These are phyloP conservation scores for Fraxinus pennsylvanica DNA, from an alignment of 257 asterid genomes.

Conservation along the genomic window DNA sequence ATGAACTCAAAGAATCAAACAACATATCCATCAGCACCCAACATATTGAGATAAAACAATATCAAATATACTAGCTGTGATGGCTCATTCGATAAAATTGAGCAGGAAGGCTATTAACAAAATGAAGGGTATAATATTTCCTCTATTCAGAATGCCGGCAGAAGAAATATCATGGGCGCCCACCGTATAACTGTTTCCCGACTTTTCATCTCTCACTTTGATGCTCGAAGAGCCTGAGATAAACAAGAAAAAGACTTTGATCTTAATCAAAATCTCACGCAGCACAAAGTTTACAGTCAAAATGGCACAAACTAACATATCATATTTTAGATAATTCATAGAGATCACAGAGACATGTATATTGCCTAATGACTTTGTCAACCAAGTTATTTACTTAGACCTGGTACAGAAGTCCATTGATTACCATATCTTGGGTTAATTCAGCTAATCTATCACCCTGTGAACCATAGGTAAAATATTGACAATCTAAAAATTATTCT, in stretches of 20 bases:
- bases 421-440: too few relatives aligned
- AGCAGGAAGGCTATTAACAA: conserved; percentile 36
- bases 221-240: conserved; percentile 67
- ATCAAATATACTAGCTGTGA: conserved; percentile 23
- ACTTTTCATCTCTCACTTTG: conserved; percentile 58
- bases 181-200: conserved; percentile 53
- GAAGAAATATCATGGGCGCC: conserved; percentile 61
- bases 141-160: conserved; percentile 34
- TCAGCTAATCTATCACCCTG: too few relatives aligned
- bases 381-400: too few relatives aligned
- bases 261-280: background rate
- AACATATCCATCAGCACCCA: conserved; percentile 15
- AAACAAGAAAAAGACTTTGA: background rate
- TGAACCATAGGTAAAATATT: too few relatives aligned
- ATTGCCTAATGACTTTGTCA: too few relatives aligned
- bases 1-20: conserved; percentile 33
- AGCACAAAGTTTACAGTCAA: too few relatives aligned
- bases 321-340: too few relatives aligned
- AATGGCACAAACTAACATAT: too few relatives aligned
- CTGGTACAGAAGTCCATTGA: too few relatives aligned
- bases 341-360: too few relatives aligned
- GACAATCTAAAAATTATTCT: too few relatives aligned
- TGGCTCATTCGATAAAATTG: conserved; percentile 38
- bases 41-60: conserved; percentile 19
- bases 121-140: conserved; percentile 37